Evolutionary conservation across 495 filamentous ascomycete genomes (phyloP), one percentile per base, ranked within the genome.

Genomic region (Tuber brumale): DNA sequence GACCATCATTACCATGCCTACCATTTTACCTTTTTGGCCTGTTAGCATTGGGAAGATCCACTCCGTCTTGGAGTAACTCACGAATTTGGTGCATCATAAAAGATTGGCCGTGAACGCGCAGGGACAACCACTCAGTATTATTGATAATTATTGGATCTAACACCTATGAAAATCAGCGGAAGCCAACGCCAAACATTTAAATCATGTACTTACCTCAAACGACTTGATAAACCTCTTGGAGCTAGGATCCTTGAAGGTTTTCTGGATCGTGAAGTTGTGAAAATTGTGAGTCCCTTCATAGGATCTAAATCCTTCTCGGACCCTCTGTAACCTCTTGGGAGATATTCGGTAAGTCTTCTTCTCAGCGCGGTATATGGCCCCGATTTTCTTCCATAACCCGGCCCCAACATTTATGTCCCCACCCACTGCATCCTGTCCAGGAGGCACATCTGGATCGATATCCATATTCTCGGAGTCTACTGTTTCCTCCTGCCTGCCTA

Each of bases 41-140:
- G 70, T 71, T 37, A 41, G 43, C 21, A 37, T 66, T 43, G 46
- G 44, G 48, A 42, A 46, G 31, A n/a, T 23, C 18, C 4, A 14
- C 43, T 41, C 19, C 14, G 70, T n/a, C 23, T 19, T 69, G 44
- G 35, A 19, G 16, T 21, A 69, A 44, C 85, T 97, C 97, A 76
- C 95, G 92, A 84, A 99, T 99, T 84, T 99, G 95, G 83, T 99
- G 95, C 95, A 99, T 99, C 95, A 99, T 99, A 87, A 99, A 99
- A 76, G 91, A 94, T 85, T 99, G 95, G 0, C 95, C 95, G 84
- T 98, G 96, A 27, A 99, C 93, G 80, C 96, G 97, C 74, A 98
- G 86, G 41, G 92, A 95, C 12, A 99, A 88, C 95, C 95, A 99
- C 85, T 99, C 91, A 23, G 93, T 97, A 83, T 93, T 91, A 78